Conservation (phyloP, 2,329 filamentous ascomycete species). For the Ceratocystis diversiconidia region DNA sequence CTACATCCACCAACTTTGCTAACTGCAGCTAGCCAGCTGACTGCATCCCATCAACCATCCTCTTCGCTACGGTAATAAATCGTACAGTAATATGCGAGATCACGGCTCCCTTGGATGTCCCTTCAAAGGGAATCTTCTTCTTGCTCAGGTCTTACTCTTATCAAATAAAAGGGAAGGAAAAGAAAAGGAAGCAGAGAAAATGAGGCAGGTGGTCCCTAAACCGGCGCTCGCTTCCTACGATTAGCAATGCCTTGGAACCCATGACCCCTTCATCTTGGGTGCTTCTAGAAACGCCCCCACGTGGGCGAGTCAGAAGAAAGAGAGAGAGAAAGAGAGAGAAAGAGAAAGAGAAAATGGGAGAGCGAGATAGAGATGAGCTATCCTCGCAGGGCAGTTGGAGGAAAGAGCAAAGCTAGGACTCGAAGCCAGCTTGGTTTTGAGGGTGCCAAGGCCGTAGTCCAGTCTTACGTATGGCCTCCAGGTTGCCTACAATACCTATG, state of each 20-base stretch:
- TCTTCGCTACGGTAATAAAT: not conserved
- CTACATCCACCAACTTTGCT: not conserved
- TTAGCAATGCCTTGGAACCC: not conserved
- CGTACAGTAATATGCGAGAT: not conserved
- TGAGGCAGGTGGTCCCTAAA: not conserved
- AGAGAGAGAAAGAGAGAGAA: not conserved
- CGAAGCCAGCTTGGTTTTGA: no score
- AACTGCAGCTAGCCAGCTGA: not conserved
- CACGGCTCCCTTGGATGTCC: not conserved
- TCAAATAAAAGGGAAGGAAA: not conserved
- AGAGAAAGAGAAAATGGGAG: no score
- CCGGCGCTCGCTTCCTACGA: not conserved
- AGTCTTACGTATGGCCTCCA: no score
- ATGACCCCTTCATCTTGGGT: not conserved
- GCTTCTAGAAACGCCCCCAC: constrained; percentile 1
- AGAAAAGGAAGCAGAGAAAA: not conserved
- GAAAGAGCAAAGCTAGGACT: no score
- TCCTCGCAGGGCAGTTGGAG: not conserved
- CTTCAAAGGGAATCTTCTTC: not conserved
- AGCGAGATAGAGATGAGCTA: not conserved
- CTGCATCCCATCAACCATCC: not conserved
- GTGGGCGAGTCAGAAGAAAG: not conserved
- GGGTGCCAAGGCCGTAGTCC: no score
- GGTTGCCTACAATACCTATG: no score
- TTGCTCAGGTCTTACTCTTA: not conserved